Evolutionary conservation across 192 early-diverging fungal species (phyloP), one percentile per base, ranked within the genome.

Genomic region (Kappamyces sp.): DNA sequence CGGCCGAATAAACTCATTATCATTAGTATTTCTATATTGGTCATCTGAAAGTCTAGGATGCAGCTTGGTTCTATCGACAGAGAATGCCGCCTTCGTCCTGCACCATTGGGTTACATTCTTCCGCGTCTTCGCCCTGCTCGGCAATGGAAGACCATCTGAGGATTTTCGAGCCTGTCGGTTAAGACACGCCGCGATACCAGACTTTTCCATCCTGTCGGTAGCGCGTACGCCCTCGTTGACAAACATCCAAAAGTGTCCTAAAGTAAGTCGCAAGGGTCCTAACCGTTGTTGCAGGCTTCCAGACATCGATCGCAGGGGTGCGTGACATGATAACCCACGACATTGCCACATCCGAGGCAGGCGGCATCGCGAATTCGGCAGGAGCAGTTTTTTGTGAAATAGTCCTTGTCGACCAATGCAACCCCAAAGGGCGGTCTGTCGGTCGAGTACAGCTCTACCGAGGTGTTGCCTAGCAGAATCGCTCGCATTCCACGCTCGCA

Each of bases 231-330:
- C 71, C 29, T 75, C 75, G 5, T 59, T 60, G 12, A 72, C 60
- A 49, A 78, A 78, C 76, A 78, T 78, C 70, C 70, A 78, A 49
- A 78, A 78, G 41, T 78, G 76, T 15, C 74, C 74, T 76, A 34
- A 4, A 33, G 3, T 54, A 36, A 49, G 29, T 37, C 1, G 61
- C 51, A 15, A 65, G 9, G 58, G 41, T 55, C 32, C 45, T 36
- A 49, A 68, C 79, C 78, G 63, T 81, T 81, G 66, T 81, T 81
- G 66, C 75, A 78, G 5, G 79, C 69, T 22, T 81, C 76, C 33
- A 81, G 59, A 55, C 79, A 81, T 41, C 55, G 66, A 29, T 60
- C 68, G 63, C 79, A 81, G 14, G 79, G 79, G 32, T 76, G 66
- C 12, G 79, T 81, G 1, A 81, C 78, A 60, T 81, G 77, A 60